Evolutionary conservation across 116 monocot species (phyloP).

Genomic region (Dioscorea cayenensis): DNA sequence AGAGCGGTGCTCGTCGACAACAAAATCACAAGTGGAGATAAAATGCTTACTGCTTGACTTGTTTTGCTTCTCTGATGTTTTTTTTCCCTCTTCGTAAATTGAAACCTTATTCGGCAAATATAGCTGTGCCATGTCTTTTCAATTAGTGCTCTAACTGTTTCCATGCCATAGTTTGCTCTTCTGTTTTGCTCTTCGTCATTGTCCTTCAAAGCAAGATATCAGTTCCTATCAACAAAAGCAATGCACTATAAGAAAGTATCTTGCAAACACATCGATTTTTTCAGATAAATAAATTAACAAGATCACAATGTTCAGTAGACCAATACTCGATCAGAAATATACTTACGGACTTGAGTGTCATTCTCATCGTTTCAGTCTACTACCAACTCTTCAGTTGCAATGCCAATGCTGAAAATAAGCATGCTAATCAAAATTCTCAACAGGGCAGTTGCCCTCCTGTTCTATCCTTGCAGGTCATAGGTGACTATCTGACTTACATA

Average conservation of each 20-base stretch:
- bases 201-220: background rate
- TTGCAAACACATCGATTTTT: background rate
- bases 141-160: background rate
- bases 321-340: background rate
- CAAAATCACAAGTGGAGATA: background rate
- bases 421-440: background rate
- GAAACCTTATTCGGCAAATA: background rate
- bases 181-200: background rate
- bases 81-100: background rate
- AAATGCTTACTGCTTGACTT: background rate
- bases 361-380: background rate
- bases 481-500: too few relatives aligned
- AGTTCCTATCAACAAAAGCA: too few relatives aligned
- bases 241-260: background rate
- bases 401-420: background rate
- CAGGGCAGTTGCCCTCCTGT: background rate
- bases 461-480: background rate
- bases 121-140: background rate
- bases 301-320: background rate
- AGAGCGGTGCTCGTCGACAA: background rate
- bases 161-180: background rate
- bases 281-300: background rate
- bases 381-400: background rate
- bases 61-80: background rate
- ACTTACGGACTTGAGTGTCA: background rate